Conservation (phyloP, 2,329 filamentous ascomycete species). For the Orbilia brochopaga region DNA sequence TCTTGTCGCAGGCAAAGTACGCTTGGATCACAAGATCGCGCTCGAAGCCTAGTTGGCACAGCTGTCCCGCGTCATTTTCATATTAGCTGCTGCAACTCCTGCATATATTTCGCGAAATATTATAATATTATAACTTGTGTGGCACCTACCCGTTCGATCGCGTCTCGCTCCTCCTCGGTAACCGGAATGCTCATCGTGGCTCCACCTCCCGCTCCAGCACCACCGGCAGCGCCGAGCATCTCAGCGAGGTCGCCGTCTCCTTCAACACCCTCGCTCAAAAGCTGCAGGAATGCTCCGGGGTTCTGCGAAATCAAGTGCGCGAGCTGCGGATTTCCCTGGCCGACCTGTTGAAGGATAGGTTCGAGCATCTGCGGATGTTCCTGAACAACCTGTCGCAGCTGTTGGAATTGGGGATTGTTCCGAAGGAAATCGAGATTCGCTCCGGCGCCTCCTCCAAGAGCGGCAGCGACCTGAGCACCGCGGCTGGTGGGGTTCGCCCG, state of each 20-base stretch:
- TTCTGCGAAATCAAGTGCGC: slow-evolving; percentile 90
- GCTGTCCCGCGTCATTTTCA: slow-evolving; percentile 61
- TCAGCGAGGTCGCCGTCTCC: slow-evolving; percentile 63
- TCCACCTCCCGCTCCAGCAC: slow-evolving; percentile 63
- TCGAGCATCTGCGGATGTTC: slow-evolving; percentile 98
- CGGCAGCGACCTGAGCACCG: slow-evolving; percentile 59
- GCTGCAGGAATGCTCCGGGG: slow-evolving; percentile 87
- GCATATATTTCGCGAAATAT: slow-evolving; percentile 32
- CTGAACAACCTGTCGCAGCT: slow-evolving; percentile 94
- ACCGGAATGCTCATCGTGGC: slow-evolving; percentile 88
- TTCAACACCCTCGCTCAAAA: slow-evolving; percentile 85
- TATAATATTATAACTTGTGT: slow-evolving; percentile 10
- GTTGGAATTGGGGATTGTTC: slow-evolving; percentile 96
- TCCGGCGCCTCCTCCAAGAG: slow-evolving; percentile 56
- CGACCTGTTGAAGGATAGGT: slow-evolving; percentile 94
- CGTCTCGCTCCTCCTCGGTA: slow-evolving; percentile 93
- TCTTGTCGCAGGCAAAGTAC: slow-evolving; percentile 99
- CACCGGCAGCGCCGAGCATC: slow-evolving; percentile 44
- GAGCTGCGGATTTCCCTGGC: slow-evolving; percentile 90
- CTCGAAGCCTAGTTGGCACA: slow-evolving; percentile 91
- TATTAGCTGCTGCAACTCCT: slow-evolving; percentile 37
- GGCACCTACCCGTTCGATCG: slow-evolving; percentile 83
- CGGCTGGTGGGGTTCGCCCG: slow-evolving; percentile 61
- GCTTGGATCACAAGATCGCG: slow-evolving; percentile 94
- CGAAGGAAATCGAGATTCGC: slow-evolving; percentile 89